Evolutionary conservation across 805 yeast genomes (phyloP), one percentile per base, ranked within the genome.

Genomic region (Blastobotrys terrestris): DNA sequence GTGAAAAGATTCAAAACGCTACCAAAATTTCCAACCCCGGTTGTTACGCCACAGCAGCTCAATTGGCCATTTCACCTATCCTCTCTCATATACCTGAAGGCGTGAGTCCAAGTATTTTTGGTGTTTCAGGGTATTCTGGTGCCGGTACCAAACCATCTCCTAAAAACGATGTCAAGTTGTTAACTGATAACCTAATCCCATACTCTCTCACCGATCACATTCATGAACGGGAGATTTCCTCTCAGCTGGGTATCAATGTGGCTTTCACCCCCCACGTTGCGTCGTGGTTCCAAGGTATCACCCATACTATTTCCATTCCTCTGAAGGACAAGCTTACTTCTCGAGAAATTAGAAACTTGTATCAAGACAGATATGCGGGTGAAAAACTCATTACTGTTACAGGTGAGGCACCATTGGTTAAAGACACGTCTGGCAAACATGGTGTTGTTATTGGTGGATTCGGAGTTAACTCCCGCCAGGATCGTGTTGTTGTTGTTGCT

Each of bases 121-220:
- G 99, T 66, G 94, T 94, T 35, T 88, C 97, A 48, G 99, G 99
- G 48, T 94, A 92, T 69, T 94, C 99, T 11, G 99, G 99, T 55
- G 99, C 99, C 8, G 99, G 99, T 59, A 91, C 99, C 40, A 94
- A 95, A 73, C 99, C 99, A 54, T 87, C 96, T 13, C 96, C 96
- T 56, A 90, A 91, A 74, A 94, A 94, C 67, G 97, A 94, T 67
- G 73, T 85, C 48, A 76, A 81, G 54, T 76, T 83, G 65, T 77
- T 94, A 67, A 71, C 74, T 56, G 80, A 94, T 72, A 94, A 94
- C 72, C 74, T 94, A 67, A 87, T 94, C 64, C 98, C 99, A 53
- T 94, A 94, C 73, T 83, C 97, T 3, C 77, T 94, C 63, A 94
- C 99, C 11, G 97, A 92, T 68, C 99, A 94, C 70, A 85, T 94